phyloP scores from a whole-genome alignment of 139 green algal species.

The Ettlia oleoabundans region DNA sequence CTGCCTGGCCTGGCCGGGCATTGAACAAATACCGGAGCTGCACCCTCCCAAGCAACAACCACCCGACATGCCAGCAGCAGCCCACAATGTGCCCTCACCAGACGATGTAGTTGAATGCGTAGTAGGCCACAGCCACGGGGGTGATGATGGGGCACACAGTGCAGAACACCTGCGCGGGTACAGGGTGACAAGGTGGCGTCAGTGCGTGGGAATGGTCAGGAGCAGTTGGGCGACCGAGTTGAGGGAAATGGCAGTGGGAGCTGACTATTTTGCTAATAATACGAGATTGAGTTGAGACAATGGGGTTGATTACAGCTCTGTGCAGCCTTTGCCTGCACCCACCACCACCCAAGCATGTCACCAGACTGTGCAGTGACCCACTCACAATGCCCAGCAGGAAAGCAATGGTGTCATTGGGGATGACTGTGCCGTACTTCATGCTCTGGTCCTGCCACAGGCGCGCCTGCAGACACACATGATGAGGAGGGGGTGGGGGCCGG shows the following conservation, averaged over 20 bases:
- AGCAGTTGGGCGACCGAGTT: neutral
- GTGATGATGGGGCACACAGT: slow-evolving; percentile 79
- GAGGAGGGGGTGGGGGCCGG: neutral
- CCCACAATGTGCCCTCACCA: neutral
- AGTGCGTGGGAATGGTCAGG: neutral
- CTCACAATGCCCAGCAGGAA: slow-evolving; percentile 32
- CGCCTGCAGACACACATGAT: neutral
- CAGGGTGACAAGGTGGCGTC: neutral
- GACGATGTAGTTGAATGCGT: slow-evolving; percentile 56
- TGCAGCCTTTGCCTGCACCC: too few species aligned
- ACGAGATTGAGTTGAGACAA: too few species aligned
- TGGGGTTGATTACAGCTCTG: too few species aligned
- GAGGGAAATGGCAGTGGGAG: too few species aligned
- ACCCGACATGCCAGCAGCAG: too few species aligned
- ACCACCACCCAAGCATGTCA: too few species aligned
- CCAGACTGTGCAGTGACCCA: too few species aligned
- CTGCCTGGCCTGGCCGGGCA: neutral
- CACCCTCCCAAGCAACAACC: too few species aligned
- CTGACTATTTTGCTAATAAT: too few species aligned
- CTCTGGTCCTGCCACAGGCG: slow-evolving; percentile 65
- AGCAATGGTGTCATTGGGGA: slow-evolving; percentile 21
- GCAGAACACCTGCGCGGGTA: slow-evolving; percentile 50
- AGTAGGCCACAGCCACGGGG: slow-evolving; percentile 74
- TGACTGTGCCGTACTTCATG: slow-evolving; percentile 50
- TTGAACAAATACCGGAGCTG: too few species aligned